A percentile compares a stretch with the other conserved stretches of the same genome.
Conservation (phyloP, 345 rosid species). For the Lepidium didymum region DNA sequence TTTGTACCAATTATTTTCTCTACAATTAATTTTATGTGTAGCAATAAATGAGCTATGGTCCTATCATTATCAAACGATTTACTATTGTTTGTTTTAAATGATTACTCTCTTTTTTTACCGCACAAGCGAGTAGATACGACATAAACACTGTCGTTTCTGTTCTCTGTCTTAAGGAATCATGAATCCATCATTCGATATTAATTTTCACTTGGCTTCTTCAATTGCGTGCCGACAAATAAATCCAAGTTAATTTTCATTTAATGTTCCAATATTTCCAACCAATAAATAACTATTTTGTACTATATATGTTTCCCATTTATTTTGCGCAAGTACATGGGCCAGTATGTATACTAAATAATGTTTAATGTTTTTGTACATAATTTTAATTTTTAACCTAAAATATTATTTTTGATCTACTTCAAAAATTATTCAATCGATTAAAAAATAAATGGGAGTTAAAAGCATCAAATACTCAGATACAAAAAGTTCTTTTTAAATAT, state of each 20-base stretch:
- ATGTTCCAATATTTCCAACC: constrained; percentile 14
- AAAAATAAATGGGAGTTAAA: no score
- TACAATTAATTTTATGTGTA: no score
- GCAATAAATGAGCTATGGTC: constrained; percentile 24
- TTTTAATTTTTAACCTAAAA: no score
- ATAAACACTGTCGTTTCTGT: background rate
- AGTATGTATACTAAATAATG: no score
- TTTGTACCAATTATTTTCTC: no score
- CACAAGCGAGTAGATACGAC: background rate
- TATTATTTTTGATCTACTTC: no score
- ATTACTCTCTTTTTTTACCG: background rate
- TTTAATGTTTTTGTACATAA: no score
- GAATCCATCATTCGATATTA: constrained; percentile 19
- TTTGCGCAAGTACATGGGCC: background rate
- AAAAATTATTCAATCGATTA: no score
- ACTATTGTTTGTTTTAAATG: background rate
- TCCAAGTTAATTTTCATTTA: constrained; percentile 7
- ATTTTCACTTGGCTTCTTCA: constrained; percentile 13
- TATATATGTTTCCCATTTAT: background rate
- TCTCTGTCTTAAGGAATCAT: background rate
- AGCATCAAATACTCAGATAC: no score
- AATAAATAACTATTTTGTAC: constrained; percentile 9
- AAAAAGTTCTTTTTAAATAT: no score
- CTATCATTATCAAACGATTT: constrained; percentile 25
- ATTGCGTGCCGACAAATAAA: constrained; percentile 18